Percentiles rank a stretch among this genome's conserved stretches.
Conservation (phyloP, 352 stramenopile genomes). For the Pythium rishiriense region DNA sequence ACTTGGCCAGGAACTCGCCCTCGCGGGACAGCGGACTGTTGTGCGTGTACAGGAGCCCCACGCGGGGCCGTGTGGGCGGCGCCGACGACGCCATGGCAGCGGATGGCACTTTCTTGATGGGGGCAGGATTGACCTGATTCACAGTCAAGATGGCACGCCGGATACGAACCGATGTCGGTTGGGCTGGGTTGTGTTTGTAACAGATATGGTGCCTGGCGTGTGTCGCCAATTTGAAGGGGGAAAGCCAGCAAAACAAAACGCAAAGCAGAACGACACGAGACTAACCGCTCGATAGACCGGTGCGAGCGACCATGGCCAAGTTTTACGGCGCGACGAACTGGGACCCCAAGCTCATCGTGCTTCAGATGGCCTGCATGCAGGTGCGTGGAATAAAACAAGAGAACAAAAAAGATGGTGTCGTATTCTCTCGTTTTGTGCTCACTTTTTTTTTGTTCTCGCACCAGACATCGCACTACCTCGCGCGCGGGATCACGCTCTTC, state of each 20-base stretch:
- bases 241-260: neutral
- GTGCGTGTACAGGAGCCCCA: slow-evolving; percentile 62
- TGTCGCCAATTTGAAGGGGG: neutral
- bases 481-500: slow-evolving; percentile 66
- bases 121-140: too few species aligned
- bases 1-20: slow-evolving; percentile 58
- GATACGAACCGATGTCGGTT: neutral
- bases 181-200: too few species aligned
- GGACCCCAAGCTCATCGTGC: slow-evolving; percentile 86
- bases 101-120: too few species aligned
- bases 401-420: neutral
- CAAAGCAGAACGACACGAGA: neutral
- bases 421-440: neutral
- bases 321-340: slow-evolving; percentile 81
- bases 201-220: too few species aligned
- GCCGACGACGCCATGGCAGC: neutral
- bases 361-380: slow-evolving; percentile 89
- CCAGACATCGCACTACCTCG: slow-evolving; percentile 83
- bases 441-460: neutral
- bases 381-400: slow-evolving; percentile 28
- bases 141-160: neutral
- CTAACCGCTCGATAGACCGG: neutral
- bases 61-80: slow-evolving; percentile 29
- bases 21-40: slow-evolving; percentile 50
- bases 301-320: slow-evolving; percentile 55